Percentiles rank a stretch among this genome's conserved stretches.
These are phyloP conservation scores for Xylogone sp. DNA, from an alignment of 2,329 filamentous ascomycete species.

Conservation along the genomic window DNA sequence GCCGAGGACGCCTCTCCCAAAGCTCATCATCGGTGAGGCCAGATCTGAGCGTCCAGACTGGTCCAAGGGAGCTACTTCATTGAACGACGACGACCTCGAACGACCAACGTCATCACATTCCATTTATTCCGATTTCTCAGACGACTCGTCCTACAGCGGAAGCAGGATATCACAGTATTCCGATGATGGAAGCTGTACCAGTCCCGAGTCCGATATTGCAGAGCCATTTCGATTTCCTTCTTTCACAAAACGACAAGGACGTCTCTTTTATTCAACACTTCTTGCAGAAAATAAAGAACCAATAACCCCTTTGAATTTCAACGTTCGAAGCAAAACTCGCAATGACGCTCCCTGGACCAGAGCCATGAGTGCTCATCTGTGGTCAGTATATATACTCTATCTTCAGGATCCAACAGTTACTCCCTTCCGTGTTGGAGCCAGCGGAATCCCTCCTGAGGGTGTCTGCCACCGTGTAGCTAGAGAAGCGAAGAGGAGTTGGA, in stretches of 20 bases:
- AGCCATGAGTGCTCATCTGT: constrained; percentile 62
- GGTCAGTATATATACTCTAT: constrained; percentile 62
- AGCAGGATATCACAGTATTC: constrained; percentile 54
- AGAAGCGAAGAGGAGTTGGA: constrained; percentile 64
- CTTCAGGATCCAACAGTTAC: constrained; percentile 65
- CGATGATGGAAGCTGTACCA: constrained; percentile 52
- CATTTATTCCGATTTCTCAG: constrained; percentile 48
- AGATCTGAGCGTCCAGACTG: constrained; percentile 22
- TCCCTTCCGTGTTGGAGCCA: constrained; percentile 60
- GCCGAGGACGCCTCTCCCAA: constrained; percentile 55
- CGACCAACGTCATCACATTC: constrained; percentile 24
- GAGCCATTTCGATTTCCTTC: constrained; percentile 29
- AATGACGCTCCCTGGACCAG: constrained; percentile 56
- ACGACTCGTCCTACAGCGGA: constrained; percentile 53
- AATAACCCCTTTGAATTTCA: constrained; percentile 14
- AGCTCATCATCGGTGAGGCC: constrained; percentile 10
- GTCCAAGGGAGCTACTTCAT: constrained; percentile 17
- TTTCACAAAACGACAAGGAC: constrained; percentile 17
- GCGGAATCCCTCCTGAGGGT: constrained; percentile 60
- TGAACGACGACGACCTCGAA: constrained; percentile 15
- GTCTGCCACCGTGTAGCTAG: constrained; percentile 63
- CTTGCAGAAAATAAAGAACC: constrained; percentile 5
- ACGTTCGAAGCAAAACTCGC: constrained; percentile 24
- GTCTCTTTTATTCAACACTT: neutral
- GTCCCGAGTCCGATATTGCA: constrained; percentile 41